Evolutionary conservation across 2,329 filamentous ascomycete species (phyloP), one percentile per base, ranked within the genome.

Genomic region (Epicoccum sorghinum): DNA sequence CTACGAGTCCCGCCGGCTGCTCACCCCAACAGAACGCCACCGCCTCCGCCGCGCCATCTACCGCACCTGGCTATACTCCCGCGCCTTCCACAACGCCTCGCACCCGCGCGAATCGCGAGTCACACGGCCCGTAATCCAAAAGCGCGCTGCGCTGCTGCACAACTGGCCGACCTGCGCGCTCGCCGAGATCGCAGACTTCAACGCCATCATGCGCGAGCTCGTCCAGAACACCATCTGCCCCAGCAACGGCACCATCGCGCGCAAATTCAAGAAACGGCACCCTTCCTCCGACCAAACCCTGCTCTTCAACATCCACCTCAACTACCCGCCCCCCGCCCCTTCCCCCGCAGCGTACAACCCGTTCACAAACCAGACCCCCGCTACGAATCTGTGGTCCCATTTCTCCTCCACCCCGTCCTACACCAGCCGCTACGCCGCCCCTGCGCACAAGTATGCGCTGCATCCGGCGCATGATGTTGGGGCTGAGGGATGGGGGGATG

Each of bases 401-500:
- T 77, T 77, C 62, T 64, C 75, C 64, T 68, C 62, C 60, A 69
- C 62, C 14, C 55, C 55, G 23, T 65, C 63, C 9, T 72, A 67
- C 56, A 73, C 68, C 33, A 70, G 72, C 32, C 69, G 71, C 51
- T 76, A 80, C 64, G 72, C 77, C 38, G 40, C 50, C 29, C 41
- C 42, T 6, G 70, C 73, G 18, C 75, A 78, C 33, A 79, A 80
- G 58, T 80, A 80, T 57, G 77, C 75, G 4, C 74, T 79, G 22
- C 78, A 80, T 38, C 67, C 79, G 3, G 76, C 74, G 57, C 80
- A 83, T 54, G 81, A 85, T 27, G 75, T 82, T 3, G 82, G 82
- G 7, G 75, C 77, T n/a, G 83, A 86, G 68, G 85, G 85, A 23
- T 87, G 85, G 85, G 85, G 85, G 27, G 84, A 87, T 61, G 84